Percentiles rank a stretch among this genome's conserved stretches.
Conservation (phyloP, 345 rosid genomes). For the Camelina laxa region DNA sequence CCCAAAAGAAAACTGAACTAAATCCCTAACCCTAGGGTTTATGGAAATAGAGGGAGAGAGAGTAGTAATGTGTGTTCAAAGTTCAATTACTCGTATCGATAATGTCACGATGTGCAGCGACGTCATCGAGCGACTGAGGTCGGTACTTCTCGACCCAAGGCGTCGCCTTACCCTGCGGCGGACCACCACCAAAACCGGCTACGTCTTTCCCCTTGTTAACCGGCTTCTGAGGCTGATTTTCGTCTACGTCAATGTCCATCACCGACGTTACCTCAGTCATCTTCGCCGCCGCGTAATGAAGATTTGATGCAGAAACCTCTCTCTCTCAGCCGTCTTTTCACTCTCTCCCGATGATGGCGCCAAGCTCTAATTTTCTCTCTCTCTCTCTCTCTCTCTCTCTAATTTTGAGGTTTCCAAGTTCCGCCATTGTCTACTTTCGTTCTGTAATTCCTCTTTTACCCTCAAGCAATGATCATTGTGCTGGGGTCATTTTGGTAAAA, state of each 20-base stretch:
- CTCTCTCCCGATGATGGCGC: conserved; percentile 48
- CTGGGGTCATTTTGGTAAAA: conserved; percentile 25
- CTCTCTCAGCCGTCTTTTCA: neutral
- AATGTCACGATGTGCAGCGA: conserved; percentile 98
- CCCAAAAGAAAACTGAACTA: neutral
- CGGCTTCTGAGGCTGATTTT: conserved; percentile 43
- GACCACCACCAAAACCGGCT: conserved; percentile 46
- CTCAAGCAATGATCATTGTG: neutral
- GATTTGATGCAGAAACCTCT: conserved; percentile 3
- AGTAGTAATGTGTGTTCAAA: neutral
- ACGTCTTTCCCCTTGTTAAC: conserved; percentile 56
- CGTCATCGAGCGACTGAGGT: conserved; percentile 92
- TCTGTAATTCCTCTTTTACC: conserved; percentile 10
- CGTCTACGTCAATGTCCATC: conserved; percentile 85
- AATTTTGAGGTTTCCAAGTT: conserved; percentile 14
- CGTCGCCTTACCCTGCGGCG: conserved; percentile 57
- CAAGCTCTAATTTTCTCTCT: conserved; percentile 22
- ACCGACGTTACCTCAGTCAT: conserved; percentile 63
- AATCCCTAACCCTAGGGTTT: conserved; percentile 41
- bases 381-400: conserved; percentile 8
- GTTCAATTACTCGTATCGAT: conserved; percentile 81
- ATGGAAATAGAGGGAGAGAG: neutral
- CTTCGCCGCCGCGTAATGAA: neutral
- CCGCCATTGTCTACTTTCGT: conserved; percentile 19
- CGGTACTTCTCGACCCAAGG: conserved; percentile 99